Percentiles rank a stretch among this genome's conserved stretches.
Evolutionary conservation across 2,329 filamentous ascomycete species (phyloP).

Genomic region (Didymellaceae sp.): DNA sequence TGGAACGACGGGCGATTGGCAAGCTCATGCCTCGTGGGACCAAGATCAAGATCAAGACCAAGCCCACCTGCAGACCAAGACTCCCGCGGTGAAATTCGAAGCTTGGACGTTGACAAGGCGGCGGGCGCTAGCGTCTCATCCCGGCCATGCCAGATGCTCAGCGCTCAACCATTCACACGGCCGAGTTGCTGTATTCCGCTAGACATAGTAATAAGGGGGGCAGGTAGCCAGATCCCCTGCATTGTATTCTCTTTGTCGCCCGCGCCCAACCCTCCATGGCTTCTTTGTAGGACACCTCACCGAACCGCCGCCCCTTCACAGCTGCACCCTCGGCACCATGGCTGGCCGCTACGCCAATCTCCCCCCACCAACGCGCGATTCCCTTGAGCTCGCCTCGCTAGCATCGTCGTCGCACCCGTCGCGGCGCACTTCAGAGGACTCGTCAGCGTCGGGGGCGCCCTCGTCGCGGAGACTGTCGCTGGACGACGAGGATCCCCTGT

Average conservation of each 20-base stretch:
- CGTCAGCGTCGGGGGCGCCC: conserved; percentile 81
- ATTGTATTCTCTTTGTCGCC: neutral
- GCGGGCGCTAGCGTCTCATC: conserved; percentile 12
- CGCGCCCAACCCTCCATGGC: conserved; percentile 34
- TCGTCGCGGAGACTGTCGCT: conserved; percentile 93
- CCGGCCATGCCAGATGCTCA: neutral
- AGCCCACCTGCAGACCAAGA: too few species aligned
- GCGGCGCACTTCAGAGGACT: conserved; percentile 71
- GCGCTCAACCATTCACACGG: conserved; percentile 6
- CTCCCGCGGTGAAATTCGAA: conserved; percentile 8
- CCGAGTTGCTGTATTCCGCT: neutral
- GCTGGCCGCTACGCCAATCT: conserved; percentile 48
- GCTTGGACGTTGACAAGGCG: conserved; percentile 2
- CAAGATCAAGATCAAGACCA: too few species aligned
- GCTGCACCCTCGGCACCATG: conserved; percentile 38
- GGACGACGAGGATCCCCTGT: conserved; percentile 81
- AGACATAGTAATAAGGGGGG: conserved; percentile 2
- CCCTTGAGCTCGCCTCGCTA: conserved; percentile 92
- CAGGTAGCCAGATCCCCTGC: neutral
- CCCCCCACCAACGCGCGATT: conserved; percentile 72
- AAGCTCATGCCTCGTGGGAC: conserved; percentile 1
- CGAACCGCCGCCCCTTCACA: neutral
- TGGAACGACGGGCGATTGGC: conserved; percentile 7
- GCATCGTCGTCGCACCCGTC: conserved; percentile 79
- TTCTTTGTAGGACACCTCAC: conserved; percentile 11